Percentiles rank a stretch among this genome's conserved stretches.
Conservation (phyloP, 2,329 filamentous ascomycete genomes). For the Fusarium newnesense region DNA sequence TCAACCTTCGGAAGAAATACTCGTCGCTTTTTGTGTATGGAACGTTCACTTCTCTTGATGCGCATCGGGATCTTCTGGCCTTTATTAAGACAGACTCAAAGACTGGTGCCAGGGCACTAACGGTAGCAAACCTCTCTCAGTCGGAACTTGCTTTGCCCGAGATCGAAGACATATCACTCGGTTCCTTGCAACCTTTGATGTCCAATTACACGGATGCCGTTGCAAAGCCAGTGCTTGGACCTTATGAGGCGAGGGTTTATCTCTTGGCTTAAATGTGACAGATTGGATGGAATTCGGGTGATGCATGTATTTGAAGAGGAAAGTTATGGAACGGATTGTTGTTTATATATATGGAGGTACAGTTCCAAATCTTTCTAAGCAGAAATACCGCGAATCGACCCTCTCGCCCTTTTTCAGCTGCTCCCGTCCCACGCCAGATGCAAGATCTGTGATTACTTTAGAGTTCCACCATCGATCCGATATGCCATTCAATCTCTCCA, state of each 20-base stretch:
- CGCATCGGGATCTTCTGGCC: background rate
- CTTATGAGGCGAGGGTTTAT: background rate
- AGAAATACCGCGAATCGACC: background rate
- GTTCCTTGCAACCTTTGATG: background rate
- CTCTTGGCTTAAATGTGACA: background rate
- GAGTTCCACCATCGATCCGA: background rate
- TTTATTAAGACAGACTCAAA: background rate
- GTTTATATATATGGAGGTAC: background rate
- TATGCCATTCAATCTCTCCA: background rate
- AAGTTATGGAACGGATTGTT: no score
- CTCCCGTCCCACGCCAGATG: background rate
- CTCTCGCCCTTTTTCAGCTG: background rate
- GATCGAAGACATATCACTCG: background rate
- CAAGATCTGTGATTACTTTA: background rate
- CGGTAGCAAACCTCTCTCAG: background rate
- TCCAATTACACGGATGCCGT: background rate
- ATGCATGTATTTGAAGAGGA: no score
- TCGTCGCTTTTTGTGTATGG: conserved; percentile 48
- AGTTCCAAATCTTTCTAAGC: background rate
- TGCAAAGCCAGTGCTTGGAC: background rate
- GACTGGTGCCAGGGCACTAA: background rate
- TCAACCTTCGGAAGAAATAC: conserved; percentile 45
- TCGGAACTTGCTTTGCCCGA: background rate
- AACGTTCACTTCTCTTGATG: background rate
- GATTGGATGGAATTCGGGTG: no score